Evolutionary conservation across 2,329 filamentous ascomycete genomes (phyloP), one percentile per base, ranked within the genome.

Genomic region (Pyricularia sp.): DNA sequence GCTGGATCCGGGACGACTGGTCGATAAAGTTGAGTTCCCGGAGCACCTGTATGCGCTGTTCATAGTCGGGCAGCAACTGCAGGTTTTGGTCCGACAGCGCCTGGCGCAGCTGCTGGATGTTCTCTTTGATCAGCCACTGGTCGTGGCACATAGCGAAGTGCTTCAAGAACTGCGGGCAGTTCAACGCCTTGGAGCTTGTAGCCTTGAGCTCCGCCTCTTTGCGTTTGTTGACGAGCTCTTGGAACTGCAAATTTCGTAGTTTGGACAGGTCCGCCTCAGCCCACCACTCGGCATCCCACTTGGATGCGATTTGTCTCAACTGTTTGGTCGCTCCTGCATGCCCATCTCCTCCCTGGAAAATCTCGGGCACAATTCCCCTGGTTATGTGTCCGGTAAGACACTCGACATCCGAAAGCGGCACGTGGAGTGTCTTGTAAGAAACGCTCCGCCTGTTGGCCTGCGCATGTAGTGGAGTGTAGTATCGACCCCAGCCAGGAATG

Each of bases 131-230:
- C 65, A 97, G 85, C 93, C 94, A 98, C 79, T 97, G 92, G 76
- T 97, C 93, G 76, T 99, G 93, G 75, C 94, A 92, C 92, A 97
- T 96, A 71, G 93, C 91, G 77, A 95, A 97, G 91, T 94, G 95
- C 79, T 96, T 94, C 71, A 95, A 77, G 79, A 98, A 97, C 67
- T 90, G 79, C 0, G 89, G 86, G 75, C 95, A 99, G 55, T 84
- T 79, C 26, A 91, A 78, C 70, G 90, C 92, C 30, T 86, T 83
- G 58, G 89, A 88, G 28, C 84, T 82, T 69, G 90, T 84, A 61
- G 81, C 79, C 9, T 26, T 30, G 25, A 33, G 23, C 10, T 88
- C 88, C 71, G 90, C 85, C 70, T 88, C 85, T 58, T 83, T 82
- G 65, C 95, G 85, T 78, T 91, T 88, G 70, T 91, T 88, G 7